These are phyloP conservation scores for Diaporthe sp. DNA, from an alignment of 2,329 filamentous ascomycete genomes.

Conservation along the genomic window DNA sequence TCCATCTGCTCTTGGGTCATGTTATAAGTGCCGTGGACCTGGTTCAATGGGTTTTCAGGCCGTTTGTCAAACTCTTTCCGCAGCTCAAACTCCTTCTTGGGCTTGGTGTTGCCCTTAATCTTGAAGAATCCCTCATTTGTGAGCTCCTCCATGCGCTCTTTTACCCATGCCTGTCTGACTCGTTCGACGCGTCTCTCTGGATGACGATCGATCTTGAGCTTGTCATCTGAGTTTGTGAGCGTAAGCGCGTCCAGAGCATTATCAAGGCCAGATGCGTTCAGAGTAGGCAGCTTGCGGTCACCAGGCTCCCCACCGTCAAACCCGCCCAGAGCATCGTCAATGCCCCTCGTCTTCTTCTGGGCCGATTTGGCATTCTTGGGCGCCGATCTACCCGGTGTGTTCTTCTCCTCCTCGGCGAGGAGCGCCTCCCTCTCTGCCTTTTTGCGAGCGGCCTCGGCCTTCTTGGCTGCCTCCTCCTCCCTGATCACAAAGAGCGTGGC, in stretches of 20 bases:
- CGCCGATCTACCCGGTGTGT: slow-evolving; percentile 66
- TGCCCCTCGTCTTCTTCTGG: slow-evolving; percentile 76
- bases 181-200: slow-evolving; percentile 62
- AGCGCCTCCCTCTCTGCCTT: slow-evolving; percentile 93
- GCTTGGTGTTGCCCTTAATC: neutral
- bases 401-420: slow-evolving; percentile 85
- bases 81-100: too few relatives aligned
- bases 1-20: slow-evolving; percentile 82
- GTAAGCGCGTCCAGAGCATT: slow-evolving; percentile 91
- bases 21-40: slow-evolving; percentile 83
- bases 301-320: slow-evolving; percentile 65
- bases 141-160: slow-evolving; percentile 56
- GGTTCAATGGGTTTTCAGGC: slow-evolving; percentile 96
- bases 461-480: slow-evolving; percentile 87
- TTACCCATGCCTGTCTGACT: too few relatives aligned
- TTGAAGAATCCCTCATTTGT: slow-evolving; percentile 64
- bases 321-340: slow-evolving; percentile 73
- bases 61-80: slow-evolving; percentile 84
- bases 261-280: slow-evolving; percentile 91
- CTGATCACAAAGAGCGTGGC: slow-evolving; percentile 58
- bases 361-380: slow-evolving; percentile 79
- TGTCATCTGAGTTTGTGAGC: slow-evolving; percentile 65
- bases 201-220: slow-evolving; percentile 85
- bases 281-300: slow-evolving; percentile 65
- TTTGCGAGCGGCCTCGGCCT: slow-evolving; percentile 84